These are phyloP conservation scores for Kodamaea sagamina DNA, from an alignment of 805 yeast genomes.

Conservation along the genomic window DNA sequence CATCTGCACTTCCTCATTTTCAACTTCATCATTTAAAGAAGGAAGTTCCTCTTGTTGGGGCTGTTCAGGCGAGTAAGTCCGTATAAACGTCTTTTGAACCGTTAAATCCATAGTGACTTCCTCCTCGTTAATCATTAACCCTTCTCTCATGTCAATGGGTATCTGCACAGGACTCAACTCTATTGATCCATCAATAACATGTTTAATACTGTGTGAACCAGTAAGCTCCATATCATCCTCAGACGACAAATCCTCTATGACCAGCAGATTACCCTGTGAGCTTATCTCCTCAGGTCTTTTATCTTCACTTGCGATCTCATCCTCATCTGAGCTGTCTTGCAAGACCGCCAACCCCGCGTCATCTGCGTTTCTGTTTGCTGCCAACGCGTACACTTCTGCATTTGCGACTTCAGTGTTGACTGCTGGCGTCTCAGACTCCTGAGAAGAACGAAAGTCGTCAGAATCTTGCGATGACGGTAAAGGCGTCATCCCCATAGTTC, in stretches of 20 bases:
- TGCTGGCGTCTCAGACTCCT: constrained; percentile 5
- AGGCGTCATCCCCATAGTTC: constrained; percentile 29
- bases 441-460: constrained; percentile 7
- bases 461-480: constrained; percentile 13
- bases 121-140: constrained; percentile 6
- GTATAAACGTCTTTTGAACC: not conserved
- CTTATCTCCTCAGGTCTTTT: not conserved
- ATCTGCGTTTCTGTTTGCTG: constrained; percentile 1
- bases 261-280: constrained; percentile 6
- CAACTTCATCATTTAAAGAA: no score
- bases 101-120: constrained; percentile 24
- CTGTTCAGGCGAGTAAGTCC: not conserved
- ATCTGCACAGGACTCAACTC: constrained; percentile 11
- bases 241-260: not conserved
- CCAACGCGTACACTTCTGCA: not conserved
- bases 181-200: not conserved
- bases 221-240: constrained; percentile 28
- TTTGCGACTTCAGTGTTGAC: not conserved
- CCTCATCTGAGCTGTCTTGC: constrained; percentile 28
- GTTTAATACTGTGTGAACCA: constrained; percentile 10
- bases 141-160: constrained; percentile 5
- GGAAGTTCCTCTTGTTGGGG: no score
- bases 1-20: constrained; percentile 4
- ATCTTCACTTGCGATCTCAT: constrained; percentile 8
- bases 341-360: constrained; percentile 20